phyloP scores from a whole-genome alignment of 2,329 filamentous ascomycete genomes.

The Mycosphaerella sp. region DNA sequence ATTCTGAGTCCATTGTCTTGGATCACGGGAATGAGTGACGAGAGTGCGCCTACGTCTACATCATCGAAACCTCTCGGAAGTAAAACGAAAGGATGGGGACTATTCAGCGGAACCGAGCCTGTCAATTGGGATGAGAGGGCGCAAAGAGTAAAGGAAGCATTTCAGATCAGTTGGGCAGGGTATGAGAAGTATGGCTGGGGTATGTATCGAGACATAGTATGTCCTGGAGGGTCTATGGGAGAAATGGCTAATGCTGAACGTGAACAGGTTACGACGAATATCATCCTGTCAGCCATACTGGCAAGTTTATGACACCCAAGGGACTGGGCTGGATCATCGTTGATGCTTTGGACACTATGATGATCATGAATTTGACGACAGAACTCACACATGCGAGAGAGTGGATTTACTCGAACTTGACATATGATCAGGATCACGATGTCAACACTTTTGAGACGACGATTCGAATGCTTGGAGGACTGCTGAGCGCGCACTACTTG shows the following conservation, averaged over 20 bases:
- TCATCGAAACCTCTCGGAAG: no score
- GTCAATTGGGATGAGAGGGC: slow-evolving; percentile 73
- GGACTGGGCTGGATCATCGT: slow-evolving; percentile 98
- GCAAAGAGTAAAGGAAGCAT: slow-evolving; percentile 79
- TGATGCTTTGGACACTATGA: slow-evolving; percentile 91
- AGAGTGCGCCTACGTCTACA: background rate
- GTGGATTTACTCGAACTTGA: slow-evolving; percentile 76
- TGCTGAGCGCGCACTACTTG: slow-evolving; percentile 92
- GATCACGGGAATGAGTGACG: slow-evolving; percentile 12
- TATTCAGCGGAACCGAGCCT: slow-evolving; percentile 47
- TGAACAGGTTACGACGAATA: slow-evolving; percentile 67
- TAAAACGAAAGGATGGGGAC: slow-evolving; percentile 41
- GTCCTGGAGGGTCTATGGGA: slow-evolving; percentile 8
- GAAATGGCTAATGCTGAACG: slow-evolving; percentile 12
- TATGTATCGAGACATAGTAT: slow-evolving; percentile 43
- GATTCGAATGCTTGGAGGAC: slow-evolving; percentile 90
- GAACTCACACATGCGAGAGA: slow-evolving; percentile 77
- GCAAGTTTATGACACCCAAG: slow-evolving; percentile 75
- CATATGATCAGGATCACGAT: slow-evolving; percentile 87
- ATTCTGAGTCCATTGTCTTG: slow-evolving; percentile 44
- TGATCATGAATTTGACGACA: slow-evolving; percentile 93
- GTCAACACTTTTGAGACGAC: slow-evolving; percentile 98
- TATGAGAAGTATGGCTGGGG: slow-evolving; percentile 95
- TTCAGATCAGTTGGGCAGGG: slow-evolving; percentile 84
- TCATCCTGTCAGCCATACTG: slow-evolving; percentile 71